These are phyloP conservation scores for Gracilariopsis chorda DNA, from an alignment of 23 red algal species.

Conservation along the genomic window DNA sequence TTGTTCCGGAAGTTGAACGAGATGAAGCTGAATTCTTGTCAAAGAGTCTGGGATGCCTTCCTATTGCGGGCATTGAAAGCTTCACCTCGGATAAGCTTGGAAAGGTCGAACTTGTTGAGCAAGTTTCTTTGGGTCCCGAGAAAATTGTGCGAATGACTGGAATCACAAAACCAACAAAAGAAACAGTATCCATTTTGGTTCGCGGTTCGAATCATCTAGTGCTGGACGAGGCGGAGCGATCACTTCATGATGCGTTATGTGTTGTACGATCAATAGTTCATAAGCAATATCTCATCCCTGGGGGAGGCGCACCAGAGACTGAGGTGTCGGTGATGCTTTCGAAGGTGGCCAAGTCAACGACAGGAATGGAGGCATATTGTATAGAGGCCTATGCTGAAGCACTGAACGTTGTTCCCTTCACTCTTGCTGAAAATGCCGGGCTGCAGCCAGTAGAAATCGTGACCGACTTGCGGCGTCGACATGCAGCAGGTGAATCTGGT, in stretches of 20 bases:
- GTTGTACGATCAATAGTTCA: conserved; percentile 94
- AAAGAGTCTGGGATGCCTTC: conserved; percentile 89
- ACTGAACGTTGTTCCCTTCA: conserved; percentile 85
- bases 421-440: conserved; percentile 97
- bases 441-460: conserved; percentile 92
- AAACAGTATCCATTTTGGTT: conserved; percentile 85
- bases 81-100: conserved; percentile 92
- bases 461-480: conserved; percentile 88
- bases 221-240: conserved; percentile 96
- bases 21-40: conserved; percentile 94
- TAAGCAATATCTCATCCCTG: conserved; percentile 86
- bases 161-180: conserved; percentile 31
- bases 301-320: conserved; percentile 87
- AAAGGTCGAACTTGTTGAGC: conserved; percentile 97
- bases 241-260: conserved; percentile 95
- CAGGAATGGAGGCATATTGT: conserved; percentile 89
- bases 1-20: conserved; percentile 91
- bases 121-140: conserved; percentile 76
- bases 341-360: conserved; percentile 60
- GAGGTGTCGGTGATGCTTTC: conserved; percentile 86
- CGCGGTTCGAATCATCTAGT: conserved; percentile 93
- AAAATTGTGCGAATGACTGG: conserved; percentile 84
- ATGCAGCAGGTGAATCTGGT: conserved; percentile 82
- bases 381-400: conserved; percentile 86
- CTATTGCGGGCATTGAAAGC: conserved; percentile 87